Base-by-base conservation (phyloP, 1,284 basidiomycete species). In the Moesziomyces sp. region DNA sequence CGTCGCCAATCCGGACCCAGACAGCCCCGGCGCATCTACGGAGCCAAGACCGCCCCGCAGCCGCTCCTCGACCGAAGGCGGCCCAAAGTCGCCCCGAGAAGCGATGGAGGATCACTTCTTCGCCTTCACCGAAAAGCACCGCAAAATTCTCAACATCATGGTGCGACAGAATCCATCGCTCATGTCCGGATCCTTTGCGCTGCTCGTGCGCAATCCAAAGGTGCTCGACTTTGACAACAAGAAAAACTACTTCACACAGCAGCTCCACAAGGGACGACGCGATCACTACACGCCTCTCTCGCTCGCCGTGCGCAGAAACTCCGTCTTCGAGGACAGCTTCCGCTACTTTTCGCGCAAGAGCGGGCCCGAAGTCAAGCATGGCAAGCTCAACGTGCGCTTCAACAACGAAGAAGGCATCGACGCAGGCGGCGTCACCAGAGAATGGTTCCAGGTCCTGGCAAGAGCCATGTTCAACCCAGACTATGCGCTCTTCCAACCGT, bases 201-300 rank as follows among this genome's bases (percentile, higher is more conserved):
- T 99, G 3, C 88, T 99, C 59, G 92, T 99, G 38, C 91, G 95
- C 85, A 99, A 99, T 81, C 92, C 97, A 51, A 91, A 93, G 46
- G 94, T 99, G 24, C 89, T 99, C 64, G 97, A 99, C 87, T 99
- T 99, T 85, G 97, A 99, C 87, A 99, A 99, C 90, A 99, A 99
- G 87, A 90, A 97, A 56, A 97, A 95, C 82, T 99, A 96, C 87
- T 99, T 99, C 87, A 92, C 90, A 72, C 96, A 98, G 85, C 94
- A 98, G 84, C 88, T 99, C 18, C 94, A 97, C 84, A 91, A 92
- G 55, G 91, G 76, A 7, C 75, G 89, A 40, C 89, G 93, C 26
- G 92, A 94, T 77, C 91, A 93, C 74, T 90, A 93, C 68, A 88
- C 89, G 34, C 92, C 92, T 0, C 87, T 99, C 46, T 93, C 95